Evolutionary conservation across 2,329 filamentous ascomycete species (phyloP).

Genomic region (Pseudogymnoascus sp.): DNA sequence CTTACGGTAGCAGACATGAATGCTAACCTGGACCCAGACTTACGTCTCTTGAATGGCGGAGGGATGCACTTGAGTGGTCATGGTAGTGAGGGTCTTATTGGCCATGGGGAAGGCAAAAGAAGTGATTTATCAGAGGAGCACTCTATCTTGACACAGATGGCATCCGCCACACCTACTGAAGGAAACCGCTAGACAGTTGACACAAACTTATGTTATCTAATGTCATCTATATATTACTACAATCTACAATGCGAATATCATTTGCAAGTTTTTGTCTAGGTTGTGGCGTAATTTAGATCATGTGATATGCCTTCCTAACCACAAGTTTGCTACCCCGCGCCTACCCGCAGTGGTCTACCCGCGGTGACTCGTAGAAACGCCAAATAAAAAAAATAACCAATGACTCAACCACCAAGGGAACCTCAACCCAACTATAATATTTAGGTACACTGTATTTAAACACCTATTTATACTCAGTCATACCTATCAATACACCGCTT

Average conservation of each 20-base stretch:
- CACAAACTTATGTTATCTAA: not conserved
- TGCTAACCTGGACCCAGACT: constrained; percentile 11
- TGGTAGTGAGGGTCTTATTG: not conserved
- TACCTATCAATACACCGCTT: not conserved
- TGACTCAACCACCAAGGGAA: constrained; percentile 6
- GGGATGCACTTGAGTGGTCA: not conserved
- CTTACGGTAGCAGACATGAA: constrained; percentile 3
- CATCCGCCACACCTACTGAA: constrained; percentile 19
- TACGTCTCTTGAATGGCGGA: constrained; percentile 10
- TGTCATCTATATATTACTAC: constrained; percentile 5
- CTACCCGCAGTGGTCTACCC: not conserved
- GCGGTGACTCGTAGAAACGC: not conserved
- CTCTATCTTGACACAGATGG: constrained; percentile 22
- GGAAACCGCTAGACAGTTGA: constrained; percentile 11
- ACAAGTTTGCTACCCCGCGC: not conserved
- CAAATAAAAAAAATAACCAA: constrained; percentile 6
- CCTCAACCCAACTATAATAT: not conserved
- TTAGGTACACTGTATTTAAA: not conserved
- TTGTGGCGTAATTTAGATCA: not conserved
- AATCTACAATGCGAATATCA: not conserved
- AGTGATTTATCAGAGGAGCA: constrained; percentile 14
- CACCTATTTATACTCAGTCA: not conserved
- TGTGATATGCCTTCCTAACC: not conserved
- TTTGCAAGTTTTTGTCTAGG: not conserved
- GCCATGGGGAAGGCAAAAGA: constrained; percentile 12